Percentiles rank a stretch among this genome's conserved stretches.
phyloP scores from a whole-genome alignment of 495 filamentous ascomycete genomes.

The Tuber melanosporum region DNA sequence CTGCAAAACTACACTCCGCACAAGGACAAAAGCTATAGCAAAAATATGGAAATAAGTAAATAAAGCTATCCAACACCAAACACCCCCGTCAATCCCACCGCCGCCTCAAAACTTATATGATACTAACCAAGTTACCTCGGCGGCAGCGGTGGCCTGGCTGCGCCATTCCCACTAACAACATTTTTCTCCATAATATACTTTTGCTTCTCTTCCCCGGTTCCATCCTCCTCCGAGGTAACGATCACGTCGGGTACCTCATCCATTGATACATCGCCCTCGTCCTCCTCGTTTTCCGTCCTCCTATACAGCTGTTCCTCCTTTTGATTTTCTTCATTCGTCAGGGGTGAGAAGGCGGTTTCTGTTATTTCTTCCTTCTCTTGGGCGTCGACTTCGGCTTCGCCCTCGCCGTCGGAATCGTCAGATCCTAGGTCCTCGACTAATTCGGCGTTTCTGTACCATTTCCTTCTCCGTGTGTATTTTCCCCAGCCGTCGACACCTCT shows the following conservation, averaged over 20 bases:
- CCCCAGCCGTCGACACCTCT: slow-evolving; percentile 90
- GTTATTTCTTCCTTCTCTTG: not conserved
- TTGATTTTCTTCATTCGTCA: not conserved
- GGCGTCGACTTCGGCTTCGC: slow-evolving; percentile 10
- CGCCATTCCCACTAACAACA: not conserved
- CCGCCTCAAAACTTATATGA: not conserved
- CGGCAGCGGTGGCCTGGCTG: not conserved
- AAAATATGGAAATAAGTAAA: not conserved
- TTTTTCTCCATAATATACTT: not conserved
- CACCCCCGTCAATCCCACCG: not conserved
- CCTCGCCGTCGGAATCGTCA: slow-evolving; percentile 6
- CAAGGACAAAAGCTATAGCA: not conserved
- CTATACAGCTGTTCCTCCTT: not conserved
- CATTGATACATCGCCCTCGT: not conserved
- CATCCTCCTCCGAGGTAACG: not conserved
- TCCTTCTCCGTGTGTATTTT: slow-evolving; percentile 83
- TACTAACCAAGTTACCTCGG: slow-evolving; percentile 1
- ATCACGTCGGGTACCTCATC: not conserved
- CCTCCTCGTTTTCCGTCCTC: not conserved
- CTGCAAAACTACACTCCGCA: not conserved
- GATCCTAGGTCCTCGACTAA: slow-evolving; percentile 59
- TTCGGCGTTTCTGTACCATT: slow-evolving; percentile 95
- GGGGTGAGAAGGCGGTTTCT: not conserved
- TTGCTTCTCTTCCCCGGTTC: not conserved
- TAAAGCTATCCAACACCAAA: not conserved